Conservation (phyloP, 106 monocot species). For the Dioscorea zingiberensis region DNA sequence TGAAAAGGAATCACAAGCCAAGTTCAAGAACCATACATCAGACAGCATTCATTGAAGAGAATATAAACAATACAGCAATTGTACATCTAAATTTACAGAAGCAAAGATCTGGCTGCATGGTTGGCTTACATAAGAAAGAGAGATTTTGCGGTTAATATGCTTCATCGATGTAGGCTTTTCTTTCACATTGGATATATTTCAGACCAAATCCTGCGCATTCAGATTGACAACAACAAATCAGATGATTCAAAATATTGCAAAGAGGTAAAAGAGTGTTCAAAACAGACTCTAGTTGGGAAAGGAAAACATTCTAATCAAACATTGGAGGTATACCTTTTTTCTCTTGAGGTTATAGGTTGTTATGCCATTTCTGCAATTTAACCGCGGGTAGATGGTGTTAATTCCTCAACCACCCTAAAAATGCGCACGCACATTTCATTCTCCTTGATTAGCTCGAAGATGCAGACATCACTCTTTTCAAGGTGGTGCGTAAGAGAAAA, state of each 20-base stretch:
- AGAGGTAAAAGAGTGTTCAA: too few relatives aligned
- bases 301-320: not conserved
- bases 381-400: not conserved
- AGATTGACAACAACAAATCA: not conserved
- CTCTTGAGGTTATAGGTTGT: not conserved
- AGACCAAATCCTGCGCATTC: not conserved
- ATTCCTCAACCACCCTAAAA: not conserved
- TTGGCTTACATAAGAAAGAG: too few relatives aligned
- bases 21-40: too few relatives aligned
- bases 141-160: too few relatives aligned
- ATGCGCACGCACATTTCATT: constrained; percentile 3
- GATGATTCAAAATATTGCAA: not conserved
- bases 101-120: too few relatives aligned
- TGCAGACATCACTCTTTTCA: constrained; percentile 1
- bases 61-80: not conserved
- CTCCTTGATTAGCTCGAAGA: not conserved
- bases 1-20: too few relatives aligned
- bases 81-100: too few relatives aligned
- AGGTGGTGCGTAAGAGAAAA: constrained; percentile 2
- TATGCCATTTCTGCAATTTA: not conserved
- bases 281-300: too few relatives aligned
- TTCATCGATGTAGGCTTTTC: not conserved
- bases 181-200: not conserved
- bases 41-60: too few relatives aligned
- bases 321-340: not conserved